These are phyloP conservation scores for Mortierella sp. DNA, from an alignment of 371 early-diverging fungal genomes.

Conservation along the genomic window DNA sequence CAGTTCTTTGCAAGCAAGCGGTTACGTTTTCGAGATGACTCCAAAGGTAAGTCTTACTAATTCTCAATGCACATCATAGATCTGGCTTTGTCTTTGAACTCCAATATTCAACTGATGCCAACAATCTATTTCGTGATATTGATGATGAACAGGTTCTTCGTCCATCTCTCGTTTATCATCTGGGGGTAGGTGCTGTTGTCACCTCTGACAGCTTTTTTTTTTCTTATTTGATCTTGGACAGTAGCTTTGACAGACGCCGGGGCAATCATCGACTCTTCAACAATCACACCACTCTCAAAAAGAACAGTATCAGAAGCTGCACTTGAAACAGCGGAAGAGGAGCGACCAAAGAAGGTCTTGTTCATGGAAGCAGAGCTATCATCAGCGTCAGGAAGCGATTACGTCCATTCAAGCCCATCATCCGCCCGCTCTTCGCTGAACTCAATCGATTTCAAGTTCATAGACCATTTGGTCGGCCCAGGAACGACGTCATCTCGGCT, in stretches of 20 bases:
- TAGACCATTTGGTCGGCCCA: constrained; percentile 21
- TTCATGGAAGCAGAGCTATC: not conserved
- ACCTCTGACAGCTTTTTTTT: no score
- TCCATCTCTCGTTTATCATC: no score
- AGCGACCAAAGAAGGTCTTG: not conserved
- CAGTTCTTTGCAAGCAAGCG: constrained; percentile 7
- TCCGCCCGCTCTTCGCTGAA: constrained; percentile 10
- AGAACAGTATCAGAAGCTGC: not conserved
- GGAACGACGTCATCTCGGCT: constrained; percentile 19
- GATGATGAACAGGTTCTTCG: no score
- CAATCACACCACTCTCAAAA: no score
- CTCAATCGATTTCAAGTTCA: constrained; percentile 11
- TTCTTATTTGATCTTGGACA: no score
- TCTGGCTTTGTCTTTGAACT: no score
- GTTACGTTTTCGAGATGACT: constrained; percentile 12
- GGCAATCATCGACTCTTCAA: no score
- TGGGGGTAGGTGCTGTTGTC: no score
- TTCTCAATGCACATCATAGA: no score
- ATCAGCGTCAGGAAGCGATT: not conserved
- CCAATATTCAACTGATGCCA: no score
- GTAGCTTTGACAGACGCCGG: no score
- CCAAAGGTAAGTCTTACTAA: constrained; percentile 5
- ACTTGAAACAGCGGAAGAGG: not conserved
- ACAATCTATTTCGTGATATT: no score
- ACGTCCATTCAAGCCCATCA: not conserved